Conservation (phyloP, 305 asterid species). For the Fraxinus latifolia region DNA sequence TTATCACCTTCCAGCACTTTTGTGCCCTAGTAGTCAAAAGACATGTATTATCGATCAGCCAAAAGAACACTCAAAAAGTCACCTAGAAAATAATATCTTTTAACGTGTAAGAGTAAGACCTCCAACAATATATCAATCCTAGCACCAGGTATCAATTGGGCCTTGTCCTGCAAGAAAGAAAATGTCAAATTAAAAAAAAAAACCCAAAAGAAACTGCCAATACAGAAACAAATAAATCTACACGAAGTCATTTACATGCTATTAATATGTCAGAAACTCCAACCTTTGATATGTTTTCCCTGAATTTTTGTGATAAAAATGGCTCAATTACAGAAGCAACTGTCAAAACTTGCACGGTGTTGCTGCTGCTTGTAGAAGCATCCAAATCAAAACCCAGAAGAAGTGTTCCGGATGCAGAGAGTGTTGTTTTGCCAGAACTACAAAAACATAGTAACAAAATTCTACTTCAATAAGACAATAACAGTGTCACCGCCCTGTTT, state of each 20-base stretch:
- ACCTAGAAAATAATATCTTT: conserved; percentile 12
- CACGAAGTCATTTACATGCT: not conserved
- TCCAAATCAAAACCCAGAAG: conserved; percentile 46
- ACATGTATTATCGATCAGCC: conserved; percentile 15
- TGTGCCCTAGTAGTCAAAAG: conserved; percentile 46
- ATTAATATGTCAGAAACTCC: conserved; percentile 16
- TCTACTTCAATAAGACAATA: conserved; percentile 8
- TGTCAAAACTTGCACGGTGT: conserved; percentile 44
- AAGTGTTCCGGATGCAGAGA: conserved; percentile 90
- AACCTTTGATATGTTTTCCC: conserved; percentile 50
- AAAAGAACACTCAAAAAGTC: not conserved
- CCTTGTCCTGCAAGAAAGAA: conserved; percentile 54
- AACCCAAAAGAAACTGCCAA: conserved; percentile 13
- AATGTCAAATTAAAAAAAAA: conserved; percentile 5
- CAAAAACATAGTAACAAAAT: conserved; percentile 6
- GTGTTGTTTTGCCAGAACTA: conserved; percentile 86
- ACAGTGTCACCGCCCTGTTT: not conserved
- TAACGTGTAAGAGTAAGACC: conserved; percentile 34
- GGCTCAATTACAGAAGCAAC: conserved; percentile 90
- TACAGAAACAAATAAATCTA: not conserved
- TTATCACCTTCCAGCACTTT: conserved; percentile 32
- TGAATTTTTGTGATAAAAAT: conserved; percentile 45
- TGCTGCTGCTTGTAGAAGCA: conserved; percentile 28
- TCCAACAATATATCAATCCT: conserved; percentile 67
- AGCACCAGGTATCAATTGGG: conserved; percentile 60